Conservation (phyloP, 208 protist species). For the Entamoeba histolytica region DNA sequence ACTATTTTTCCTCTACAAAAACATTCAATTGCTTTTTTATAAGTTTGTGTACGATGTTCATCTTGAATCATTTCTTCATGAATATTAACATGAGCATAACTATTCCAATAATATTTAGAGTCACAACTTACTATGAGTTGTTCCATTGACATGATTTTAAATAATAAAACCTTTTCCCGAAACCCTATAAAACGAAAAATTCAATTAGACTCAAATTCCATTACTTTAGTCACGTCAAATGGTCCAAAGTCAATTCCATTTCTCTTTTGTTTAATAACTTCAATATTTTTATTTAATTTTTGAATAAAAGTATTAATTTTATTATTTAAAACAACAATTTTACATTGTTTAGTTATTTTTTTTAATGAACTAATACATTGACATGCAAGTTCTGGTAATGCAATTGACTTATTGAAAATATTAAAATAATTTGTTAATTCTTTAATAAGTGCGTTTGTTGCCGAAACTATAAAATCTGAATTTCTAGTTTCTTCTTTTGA, state of each 20-base stretch:
- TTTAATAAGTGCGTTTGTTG: neutral
- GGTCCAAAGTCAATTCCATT: neutral
- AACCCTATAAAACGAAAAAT: no score
- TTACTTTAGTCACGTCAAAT: neutral
- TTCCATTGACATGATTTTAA: no score
- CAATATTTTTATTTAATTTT: neutral
- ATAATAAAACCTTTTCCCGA: no score
- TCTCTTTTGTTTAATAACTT: neutral
- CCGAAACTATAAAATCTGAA: neutral
- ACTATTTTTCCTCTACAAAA: constrained; percentile 67
- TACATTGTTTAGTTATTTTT: neutral
- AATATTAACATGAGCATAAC: neutral
- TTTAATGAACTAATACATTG: neutral
- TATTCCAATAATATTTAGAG: neutral
- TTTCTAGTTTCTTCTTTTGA: neutral
- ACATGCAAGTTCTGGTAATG: neutral
- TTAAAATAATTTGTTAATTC: neutral
- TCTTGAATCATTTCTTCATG: constrained; percentile 89
- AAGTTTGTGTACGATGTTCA: constrained; percentile 71
- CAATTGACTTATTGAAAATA: neutral
- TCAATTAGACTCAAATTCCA: neutral
- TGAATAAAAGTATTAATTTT: neutral
- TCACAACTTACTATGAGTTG: neutral
- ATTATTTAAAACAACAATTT: neutral
- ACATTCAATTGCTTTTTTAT: constrained; percentile 64